These are phyloP conservation scores for Pythium volutum DNA, from an alignment of 352 stramenopile genomes.

Conservation along the genomic window DNA sequence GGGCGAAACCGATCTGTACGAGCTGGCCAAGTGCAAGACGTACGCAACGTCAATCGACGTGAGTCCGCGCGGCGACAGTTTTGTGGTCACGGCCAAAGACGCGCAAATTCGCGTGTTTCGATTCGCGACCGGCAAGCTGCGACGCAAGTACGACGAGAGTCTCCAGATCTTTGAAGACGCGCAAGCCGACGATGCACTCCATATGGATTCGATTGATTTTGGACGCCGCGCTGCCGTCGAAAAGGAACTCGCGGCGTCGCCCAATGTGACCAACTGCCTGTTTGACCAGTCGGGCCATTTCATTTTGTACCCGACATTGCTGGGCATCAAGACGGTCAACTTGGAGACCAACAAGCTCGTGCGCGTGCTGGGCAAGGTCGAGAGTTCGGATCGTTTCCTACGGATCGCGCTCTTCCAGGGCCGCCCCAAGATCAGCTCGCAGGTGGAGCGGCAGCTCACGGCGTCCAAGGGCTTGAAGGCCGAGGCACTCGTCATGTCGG, in stretches of 20 bases:
- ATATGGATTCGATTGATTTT: slow-evolving; percentile 89
- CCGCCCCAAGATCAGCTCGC: slow-evolving; percentile 94
- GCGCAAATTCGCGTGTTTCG: slow-evolving; percentile 88
- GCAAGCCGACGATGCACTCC: slow-evolving; percentile 60
- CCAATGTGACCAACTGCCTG: slow-evolving; percentile 73
- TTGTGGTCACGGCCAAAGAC: slow-evolving; percentile 89
- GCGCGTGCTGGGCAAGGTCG: slow-evolving; percentile 91
- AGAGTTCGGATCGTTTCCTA: slow-evolving; percentile 96
- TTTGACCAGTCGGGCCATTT: slow-evolving; percentile 97
- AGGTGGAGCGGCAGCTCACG: slow-evolving; percentile 89
- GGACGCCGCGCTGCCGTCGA: slow-evolving; percentile 83
- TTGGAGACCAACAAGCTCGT: slow-evolving; percentile 93
- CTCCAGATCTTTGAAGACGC: slow-evolving; percentile 88
- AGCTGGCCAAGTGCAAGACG: slow-evolving; percentile 92
- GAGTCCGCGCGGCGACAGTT: slow-evolving; percentile 55
- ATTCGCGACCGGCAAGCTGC: slow-evolving; percentile 85
- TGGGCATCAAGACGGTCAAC: slow-evolving; percentile 97
- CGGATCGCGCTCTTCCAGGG: slow-evolving; percentile 93
- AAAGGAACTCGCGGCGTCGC: slow-evolving; percentile 59
- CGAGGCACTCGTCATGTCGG: slow-evolving; percentile 59
- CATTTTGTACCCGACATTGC: slow-evolving; percentile 93
- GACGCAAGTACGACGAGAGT: slow-evolving; percentile 89
- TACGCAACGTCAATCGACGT: slow-evolving; percentile 77
- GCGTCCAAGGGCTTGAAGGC: slow-evolving; percentile 46
- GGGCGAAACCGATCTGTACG: slow-evolving; percentile 96